A percentile compares a stretch with the other conserved stretches of the same genome.
Conservation (phyloP, 1,139 yeast genomes). For the Geotrichum phurueaensis region DNA sequence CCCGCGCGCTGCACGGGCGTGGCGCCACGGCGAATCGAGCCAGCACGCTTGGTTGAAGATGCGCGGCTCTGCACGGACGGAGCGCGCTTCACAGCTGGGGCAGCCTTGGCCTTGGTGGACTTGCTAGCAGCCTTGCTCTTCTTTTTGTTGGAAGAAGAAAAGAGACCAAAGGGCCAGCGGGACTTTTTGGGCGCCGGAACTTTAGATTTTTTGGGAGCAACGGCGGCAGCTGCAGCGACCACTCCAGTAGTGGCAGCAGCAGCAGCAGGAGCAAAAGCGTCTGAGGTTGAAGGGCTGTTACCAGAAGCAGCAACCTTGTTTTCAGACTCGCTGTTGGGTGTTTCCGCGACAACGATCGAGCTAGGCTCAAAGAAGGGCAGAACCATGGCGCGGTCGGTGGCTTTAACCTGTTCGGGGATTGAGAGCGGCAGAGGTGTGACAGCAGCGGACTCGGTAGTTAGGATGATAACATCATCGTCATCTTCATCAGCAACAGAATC, state of each 20-base stretch:
- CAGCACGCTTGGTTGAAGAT: not conserved
- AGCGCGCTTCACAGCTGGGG: not conserved
- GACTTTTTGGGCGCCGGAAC: slow-evolving; percentile 1
- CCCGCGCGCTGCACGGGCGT: not conserved
- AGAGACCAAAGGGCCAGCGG: slow-evolving; percentile 10
- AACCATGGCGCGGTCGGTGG: not conserved
- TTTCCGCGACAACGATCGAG: not conserved
- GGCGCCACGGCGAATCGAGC: not conserved
- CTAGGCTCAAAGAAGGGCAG: not conserved
- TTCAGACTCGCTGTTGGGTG: not conserved
- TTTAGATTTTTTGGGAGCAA: not conserved
- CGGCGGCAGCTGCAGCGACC: not conserved
- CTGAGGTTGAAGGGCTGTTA: not conserved
- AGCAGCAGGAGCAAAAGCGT: not conserved
- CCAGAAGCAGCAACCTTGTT: not conserved
- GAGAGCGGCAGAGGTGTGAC: not conserved
- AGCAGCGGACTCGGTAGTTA: not conserved
- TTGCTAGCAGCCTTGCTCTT: not conserved
- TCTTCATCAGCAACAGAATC: not conserved
- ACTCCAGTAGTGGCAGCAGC: not conserved
- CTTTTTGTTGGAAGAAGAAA: not conserved
- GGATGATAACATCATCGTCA: not conserved
- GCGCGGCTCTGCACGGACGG: not conserved
- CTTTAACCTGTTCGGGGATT: not conserved
- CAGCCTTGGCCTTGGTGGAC: not conserved